These are phyloP conservation scores for Cordyceps militaris DNA, from an alignment of 2,329 filamentous ascomycete species.

Conservation along the genomic window DNA sequence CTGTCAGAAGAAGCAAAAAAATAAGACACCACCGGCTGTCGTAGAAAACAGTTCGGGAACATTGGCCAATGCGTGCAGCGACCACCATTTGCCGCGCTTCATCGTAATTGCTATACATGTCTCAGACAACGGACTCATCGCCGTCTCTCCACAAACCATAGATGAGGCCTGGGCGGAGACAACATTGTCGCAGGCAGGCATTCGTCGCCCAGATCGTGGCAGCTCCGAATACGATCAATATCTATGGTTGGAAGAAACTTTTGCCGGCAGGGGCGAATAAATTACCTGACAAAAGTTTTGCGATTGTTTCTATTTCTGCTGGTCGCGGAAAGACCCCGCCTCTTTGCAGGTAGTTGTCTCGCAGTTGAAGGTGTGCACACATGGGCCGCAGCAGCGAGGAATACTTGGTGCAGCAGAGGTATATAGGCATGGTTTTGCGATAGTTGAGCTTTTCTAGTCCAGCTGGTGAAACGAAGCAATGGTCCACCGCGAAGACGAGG, in stretches of 20 bases:
- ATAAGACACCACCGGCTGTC: background rate
- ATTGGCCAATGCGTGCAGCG: background rate
- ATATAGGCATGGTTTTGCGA: background rate
- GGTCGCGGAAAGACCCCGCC: background rate
- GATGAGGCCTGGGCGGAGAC: conserved; percentile 1
- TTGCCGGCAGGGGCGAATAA: background rate
- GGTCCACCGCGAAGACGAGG: background rate
- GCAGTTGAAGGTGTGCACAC: background rate
- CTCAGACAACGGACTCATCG: background rate
- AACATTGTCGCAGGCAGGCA: conserved; percentile 1
- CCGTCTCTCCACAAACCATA: too few relatives aligned
- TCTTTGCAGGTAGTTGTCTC: background rate
- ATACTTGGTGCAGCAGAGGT: background rate
- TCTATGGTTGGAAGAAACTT: background rate
- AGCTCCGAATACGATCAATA: background rate
- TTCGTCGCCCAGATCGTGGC: background rate
- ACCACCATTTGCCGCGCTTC: background rate
- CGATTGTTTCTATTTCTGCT: background rate
- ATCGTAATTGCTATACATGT: background rate
- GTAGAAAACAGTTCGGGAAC: too few relatives aligned
- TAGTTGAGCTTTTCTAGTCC: background rate
- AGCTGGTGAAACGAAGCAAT: background rate
- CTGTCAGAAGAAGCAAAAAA: background rate
- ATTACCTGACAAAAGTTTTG: background rate
- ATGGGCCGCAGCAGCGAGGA: background rate